Percentiles rank a stretch among this genome's conserved stretches.
phyloP scores from a whole-genome alignment of 352 stramenopile species.

The Nothophytophthora sp. region DNA sequence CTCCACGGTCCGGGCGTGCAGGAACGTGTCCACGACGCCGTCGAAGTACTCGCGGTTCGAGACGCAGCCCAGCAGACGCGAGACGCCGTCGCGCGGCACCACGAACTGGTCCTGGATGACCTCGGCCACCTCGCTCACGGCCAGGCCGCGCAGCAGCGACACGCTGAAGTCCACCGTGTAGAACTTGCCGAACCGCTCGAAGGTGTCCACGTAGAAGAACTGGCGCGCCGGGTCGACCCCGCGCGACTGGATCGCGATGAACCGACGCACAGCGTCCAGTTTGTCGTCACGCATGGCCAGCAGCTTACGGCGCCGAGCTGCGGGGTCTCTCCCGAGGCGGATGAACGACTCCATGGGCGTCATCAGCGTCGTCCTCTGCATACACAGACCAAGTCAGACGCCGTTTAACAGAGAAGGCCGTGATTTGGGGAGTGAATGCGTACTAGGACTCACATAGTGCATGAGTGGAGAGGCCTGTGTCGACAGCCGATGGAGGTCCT shows the following conservation, averaged over 20 bases:
- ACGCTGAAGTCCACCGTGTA: conserved; percentile 74
- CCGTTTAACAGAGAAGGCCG: no score
- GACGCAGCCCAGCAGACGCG: conserved; percentile 51
- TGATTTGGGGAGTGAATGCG: no score
- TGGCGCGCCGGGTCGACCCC: conserved; percentile 53
- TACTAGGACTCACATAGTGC: conserved; percentile 65
- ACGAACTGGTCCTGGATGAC: conserved; percentile 66
- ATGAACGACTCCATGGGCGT: conserved; percentile 72
- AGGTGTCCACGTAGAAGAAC: conserved; percentile 71
- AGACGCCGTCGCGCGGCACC: conserved; percentile 52
- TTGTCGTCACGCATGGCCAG: conserved; percentile 54
- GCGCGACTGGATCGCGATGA: conserved; percentile 47
- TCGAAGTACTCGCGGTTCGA: conserved; percentile 72
- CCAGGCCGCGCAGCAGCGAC: conserved; percentile 44
- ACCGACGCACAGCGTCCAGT: conserved; percentile 38
- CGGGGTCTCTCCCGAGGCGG: conserved; percentile 40
- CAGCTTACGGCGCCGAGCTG: conserved; percentile 38
- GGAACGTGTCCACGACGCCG: conserved; percentile 47
- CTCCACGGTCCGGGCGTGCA: conserved; percentile 63
- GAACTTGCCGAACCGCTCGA: conserved; percentile 68
- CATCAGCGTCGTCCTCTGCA: conserved; percentile 60
- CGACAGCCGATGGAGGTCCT: conserved; percentile 40
- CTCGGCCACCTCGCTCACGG: conserved; percentile 42
- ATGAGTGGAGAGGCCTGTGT: conserved; percentile 41
- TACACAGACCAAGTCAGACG: not conserved